Base-by-base conservation (phyloP, 2,329 filamentous ascomycete species). In the Aspergillus felis region DNA sequence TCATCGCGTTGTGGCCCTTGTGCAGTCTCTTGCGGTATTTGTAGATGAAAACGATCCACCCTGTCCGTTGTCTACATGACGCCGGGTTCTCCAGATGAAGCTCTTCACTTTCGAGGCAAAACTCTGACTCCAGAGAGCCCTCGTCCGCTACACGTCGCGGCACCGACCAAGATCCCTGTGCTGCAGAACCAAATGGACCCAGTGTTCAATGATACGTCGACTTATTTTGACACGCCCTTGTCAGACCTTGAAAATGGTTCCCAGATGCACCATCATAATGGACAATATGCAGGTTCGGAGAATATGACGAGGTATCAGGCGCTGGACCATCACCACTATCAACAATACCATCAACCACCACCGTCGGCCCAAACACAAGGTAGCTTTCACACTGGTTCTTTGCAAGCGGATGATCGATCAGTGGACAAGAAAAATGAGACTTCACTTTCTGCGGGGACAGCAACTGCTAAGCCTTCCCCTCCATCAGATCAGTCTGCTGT, bases 111-210 rank as follows among this genome's bases (percentile, higher is more conserved):
- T 71, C 83, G 82, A 70, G 84, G 85, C 76, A 82, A 86, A 72
- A 83, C 83, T 63, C 76, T 88, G 68, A 88, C 86, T 69, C 87
- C 88, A 62, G 84, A 88, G 69, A 89, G 86, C 71, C 88, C 88
- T 68, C 85, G 87, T 66, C 87, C 87, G 64, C 75, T 89, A 66
- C 85, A 89, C 74, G 79, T 87, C 64, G 82, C 87, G 64, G 84
- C 87, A 73, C 86, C 87, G 54, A 82, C 85, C 65, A 87, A 85
- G 64, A 88, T 90, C 58, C 86, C 87, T 57, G 83, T 90, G 55
- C 79, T 90, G 68, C 82, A 86, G 70, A 86, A 87, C 70, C 86
- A 89, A 76, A 90, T 85, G 83, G 87, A 90, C 75, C 85, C 86
- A 55, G 77, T 83, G 65, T 88, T 89, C 79, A 87, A 87, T 75